Conservation (phyloP, 75 land plant genomes). For the Pinus taeda region DNA sequence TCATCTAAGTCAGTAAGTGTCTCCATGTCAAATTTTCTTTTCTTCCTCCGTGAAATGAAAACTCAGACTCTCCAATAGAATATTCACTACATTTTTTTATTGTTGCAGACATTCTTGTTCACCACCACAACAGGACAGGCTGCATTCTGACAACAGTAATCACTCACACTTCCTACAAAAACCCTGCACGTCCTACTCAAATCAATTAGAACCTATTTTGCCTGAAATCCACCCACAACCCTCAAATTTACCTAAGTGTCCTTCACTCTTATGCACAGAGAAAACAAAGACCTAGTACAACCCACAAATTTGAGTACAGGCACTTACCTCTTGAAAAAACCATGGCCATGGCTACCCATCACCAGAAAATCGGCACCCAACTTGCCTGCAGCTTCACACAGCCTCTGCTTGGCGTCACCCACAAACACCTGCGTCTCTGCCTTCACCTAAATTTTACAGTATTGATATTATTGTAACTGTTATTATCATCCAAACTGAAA, state of each 20-base stretch:
- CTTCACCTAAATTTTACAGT: conserved; percentile 1
- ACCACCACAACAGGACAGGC: conserved; percentile 11
- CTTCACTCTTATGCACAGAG: too few relatives aligned
- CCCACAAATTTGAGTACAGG: not conserved
- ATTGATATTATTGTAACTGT: not conserved
- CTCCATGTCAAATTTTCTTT: too few relatives aligned
- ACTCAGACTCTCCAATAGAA: too few relatives aligned
- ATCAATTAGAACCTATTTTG: not conserved
- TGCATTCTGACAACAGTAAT: conserved; percentile 13
- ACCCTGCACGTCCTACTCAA: not conserved
- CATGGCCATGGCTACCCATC: conserved; percentile 4
- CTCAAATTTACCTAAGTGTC: not conserved
- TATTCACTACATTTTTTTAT: not conserved
- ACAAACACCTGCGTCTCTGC: conserved; percentile 7
- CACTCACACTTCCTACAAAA: conserved; percentile 11
- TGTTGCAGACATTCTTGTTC: not conserved
- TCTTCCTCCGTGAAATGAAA: too few relatives aligned
- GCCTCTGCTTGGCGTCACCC: not conserved
- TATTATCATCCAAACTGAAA: not conserved
- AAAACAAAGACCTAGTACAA: too few relatives aligned
- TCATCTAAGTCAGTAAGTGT: too few relatives aligned
- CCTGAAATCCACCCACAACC: not conserved
- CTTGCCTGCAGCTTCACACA: conserved; percentile 8
- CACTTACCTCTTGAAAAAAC: conserved; percentile 4
- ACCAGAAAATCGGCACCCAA: conserved; percentile 5